Base-by-base conservation (phyloP, 345 rosid species). In the Hibiscus trionum region DNA sequence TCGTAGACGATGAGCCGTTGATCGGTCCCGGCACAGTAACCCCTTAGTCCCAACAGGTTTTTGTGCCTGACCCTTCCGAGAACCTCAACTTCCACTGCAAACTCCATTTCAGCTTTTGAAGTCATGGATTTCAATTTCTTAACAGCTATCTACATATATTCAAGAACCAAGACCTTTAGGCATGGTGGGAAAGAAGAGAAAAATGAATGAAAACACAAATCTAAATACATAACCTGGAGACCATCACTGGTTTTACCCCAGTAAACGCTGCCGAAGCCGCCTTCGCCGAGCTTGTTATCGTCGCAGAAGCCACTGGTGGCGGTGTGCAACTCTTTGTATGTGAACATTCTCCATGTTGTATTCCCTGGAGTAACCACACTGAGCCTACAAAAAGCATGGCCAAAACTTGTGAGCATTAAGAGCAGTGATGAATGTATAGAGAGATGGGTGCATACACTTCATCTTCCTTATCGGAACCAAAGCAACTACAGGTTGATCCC, bases 231-330 rank as follows among this genome's bases (percentile, higher is more conserved):
- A 39, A 85, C 93, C 87, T 89, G 86, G 71, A 87, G 85, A 19
- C 91, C 94, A 52, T 89, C 91, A 0, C 44, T 42, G 10, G 94
- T 89, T 80, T 83, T 89, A n/a, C 94, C 91, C 90, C 88, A 89
- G 19, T 83, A 89, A 66, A 89, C 94, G 78, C 94, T 87, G 55
- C 93, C 93, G 62, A 89, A 87, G 1, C 88, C 86, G 53, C 86
- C 88, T 77, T 84, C 84, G 49, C 88, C 88, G 31, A 84, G 86
- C 78, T 79, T 82, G 74, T 87, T 89, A 29, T 87, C 89, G 11
- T 89, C 93, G 33, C 86, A 80, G 74, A 89, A 89, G n/a, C 91
- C 93, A 73, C 83, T 84, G 5, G 93, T 89, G 7, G 93, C 93
- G 39, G 75, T 14, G 15, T 82, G 82, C 75, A 89, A 77, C 77